Evolutionary conservation across 2,329 filamentous ascomycete genomes (phyloP).

Genomic region (Exophiala spinifera): DNA sequence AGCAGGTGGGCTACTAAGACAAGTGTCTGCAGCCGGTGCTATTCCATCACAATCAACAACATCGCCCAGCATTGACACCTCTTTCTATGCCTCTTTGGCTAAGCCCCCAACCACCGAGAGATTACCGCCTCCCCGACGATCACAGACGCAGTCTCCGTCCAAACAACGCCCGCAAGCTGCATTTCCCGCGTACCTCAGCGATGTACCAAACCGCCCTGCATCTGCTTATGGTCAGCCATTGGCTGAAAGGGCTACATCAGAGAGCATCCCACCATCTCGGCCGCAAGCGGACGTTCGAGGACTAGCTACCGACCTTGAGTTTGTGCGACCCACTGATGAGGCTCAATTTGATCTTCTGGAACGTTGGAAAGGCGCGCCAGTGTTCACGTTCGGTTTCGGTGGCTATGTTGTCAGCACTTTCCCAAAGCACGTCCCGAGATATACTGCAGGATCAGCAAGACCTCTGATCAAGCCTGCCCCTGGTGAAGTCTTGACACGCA

Average conservation of each 20-base stretch:
- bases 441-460: slow-evolving; percentile 67
- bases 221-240: slow-evolving; percentile 51
- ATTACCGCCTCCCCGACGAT: slow-evolving; percentile 44
- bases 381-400: slow-evolving; percentile 85
- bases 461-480: slow-evolving; percentile 79
- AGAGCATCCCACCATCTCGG: slow-evolving; percentile 31
- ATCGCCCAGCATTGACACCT: slow-evolving; percentile 28
- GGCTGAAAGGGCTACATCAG: slow-evolving; percentile 26
- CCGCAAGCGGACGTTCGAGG: slow-evolving; percentile 38
- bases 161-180: slow-evolving; percentile 50
- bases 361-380: slow-evolving; percentile 84
- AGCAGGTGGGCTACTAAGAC: neutral
- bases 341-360: slow-evolving; percentile 69
- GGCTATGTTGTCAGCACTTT: slow-evolving; percentile 81
- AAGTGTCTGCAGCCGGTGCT: slow-evolving; percentile 10
- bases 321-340: slow-evolving; percentile 56
- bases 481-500: slow-evolving; percentile 76
- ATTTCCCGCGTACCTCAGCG: slow-evolving; percentile 43
- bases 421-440: slow-evolving; percentile 83
- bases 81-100: slow-evolving; percentile 38
- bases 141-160: slow-evolving; percentile 60
- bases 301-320: slow-evolving; percentile 51
- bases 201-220: slow-evolving; percentile 50
- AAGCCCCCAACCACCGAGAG: slow-evolving; percentile 26
- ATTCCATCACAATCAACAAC: slow-evolving; percentile 23